phyloP scores from a whole-genome alignment of 768 basidiomycete species.

The Cystofilobasidium ferigula region DNA sequence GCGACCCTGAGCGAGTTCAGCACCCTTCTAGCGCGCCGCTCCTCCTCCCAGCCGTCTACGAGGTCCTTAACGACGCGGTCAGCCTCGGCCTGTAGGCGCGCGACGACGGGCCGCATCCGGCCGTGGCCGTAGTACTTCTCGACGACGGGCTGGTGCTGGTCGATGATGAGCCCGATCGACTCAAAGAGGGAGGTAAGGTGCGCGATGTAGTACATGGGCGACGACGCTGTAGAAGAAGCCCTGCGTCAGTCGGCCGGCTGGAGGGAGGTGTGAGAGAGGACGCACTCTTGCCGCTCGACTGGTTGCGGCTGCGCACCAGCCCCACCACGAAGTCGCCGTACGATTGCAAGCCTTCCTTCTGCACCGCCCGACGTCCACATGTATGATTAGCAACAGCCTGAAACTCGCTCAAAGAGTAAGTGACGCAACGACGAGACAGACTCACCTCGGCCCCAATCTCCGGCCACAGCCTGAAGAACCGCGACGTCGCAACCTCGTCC shows the following conservation, averaged over 20 bases:
- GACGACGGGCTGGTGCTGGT: constrained; percentile 93
- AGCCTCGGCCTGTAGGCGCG: constrained; percentile 65
- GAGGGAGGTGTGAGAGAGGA: constrained; percentile 14
- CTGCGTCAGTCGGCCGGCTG: constrained; percentile 11
- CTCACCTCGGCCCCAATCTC: constrained; percentile 73
- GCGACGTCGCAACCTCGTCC: constrained; percentile 74
- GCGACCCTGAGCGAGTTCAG: constrained; percentile 32
- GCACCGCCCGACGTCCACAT: no score
- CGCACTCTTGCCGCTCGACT: constrained; percentile 71
- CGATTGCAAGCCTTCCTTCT: constrained; percentile 69
- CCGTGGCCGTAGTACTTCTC: constrained; percentile 93
- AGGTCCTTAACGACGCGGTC: constrained; percentile 69
- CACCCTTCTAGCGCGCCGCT: constrained; percentile 69
- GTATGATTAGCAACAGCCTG: no score
- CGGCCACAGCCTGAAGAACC: constrained; percentile 96
- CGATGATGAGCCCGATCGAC: constrained; percentile 86
- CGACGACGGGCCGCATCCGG: constrained; percentile 69
- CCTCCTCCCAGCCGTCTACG: constrained; percentile 81
- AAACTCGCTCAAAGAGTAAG: no score
- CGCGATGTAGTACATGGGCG: constrained; percentile 81
- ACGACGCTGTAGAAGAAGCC: constrained; percentile 57
- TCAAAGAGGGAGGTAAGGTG: constrained; percentile 85
- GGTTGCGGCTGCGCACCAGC: constrained; percentile 66
- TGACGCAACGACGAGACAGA: neutral
- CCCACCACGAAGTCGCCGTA: constrained; percentile 90